These are phyloP conservation scores for Sporodiniella umbellata DNA, from an alignment of 371 early-diverging fungal species.

Conservation along the genomic window DNA sequence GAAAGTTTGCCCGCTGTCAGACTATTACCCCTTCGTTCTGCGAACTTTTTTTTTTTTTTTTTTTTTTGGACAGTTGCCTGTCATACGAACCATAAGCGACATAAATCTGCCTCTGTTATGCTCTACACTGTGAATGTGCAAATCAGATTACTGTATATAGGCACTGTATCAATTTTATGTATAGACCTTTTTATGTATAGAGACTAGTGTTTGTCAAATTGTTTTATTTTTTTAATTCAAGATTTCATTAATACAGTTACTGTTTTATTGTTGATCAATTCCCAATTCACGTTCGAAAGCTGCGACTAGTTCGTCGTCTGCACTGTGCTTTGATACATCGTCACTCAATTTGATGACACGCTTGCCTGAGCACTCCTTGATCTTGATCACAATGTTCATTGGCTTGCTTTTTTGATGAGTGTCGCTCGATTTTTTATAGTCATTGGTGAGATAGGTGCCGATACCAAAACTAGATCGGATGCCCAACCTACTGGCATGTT, in stretches of 20 bases:
- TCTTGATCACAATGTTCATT: slow-evolving; percentile 77
- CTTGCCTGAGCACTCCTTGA: slow-evolving; percentile 55
- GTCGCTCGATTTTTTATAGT: slow-evolving; percentile 44
- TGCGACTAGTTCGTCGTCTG: slow-evolving; percentile 47
- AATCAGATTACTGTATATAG: too few relatives aligned
- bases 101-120: too few relatives aligned
- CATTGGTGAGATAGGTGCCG: slow-evolving; percentile 76
- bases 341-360: slow-evolving; percentile 76
- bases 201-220: too few relatives aligned
- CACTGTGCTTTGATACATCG: slow-evolving; percentile 63
- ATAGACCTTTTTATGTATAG: too few relatives aligned
- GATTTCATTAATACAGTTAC: background rate
- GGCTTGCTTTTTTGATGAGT: slow-evolving; percentile 45
- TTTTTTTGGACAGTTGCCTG: too few relatives aligned
- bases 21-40: too few relatives aligned
- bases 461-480: slow-evolving; percentile 71
- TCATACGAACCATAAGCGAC: too few relatives aligned
- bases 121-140: too few relatives aligned
- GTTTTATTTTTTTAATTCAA: background rate
- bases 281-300: slow-evolving; percentile 42
- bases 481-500: slow-evolving; percentile 40
- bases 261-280: slow-evolving; percentile 12
- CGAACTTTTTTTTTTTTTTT: too few relatives aligned
- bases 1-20: too few relatives aligned
- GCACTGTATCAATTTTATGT: too few relatives aligned